A percentile compares a stretch with the other conserved stretches of the same genome.
phyloP scores from a whole-genome alignment of 306 rosid genomes.

The Fragaria nilgerrensis region DNA sequence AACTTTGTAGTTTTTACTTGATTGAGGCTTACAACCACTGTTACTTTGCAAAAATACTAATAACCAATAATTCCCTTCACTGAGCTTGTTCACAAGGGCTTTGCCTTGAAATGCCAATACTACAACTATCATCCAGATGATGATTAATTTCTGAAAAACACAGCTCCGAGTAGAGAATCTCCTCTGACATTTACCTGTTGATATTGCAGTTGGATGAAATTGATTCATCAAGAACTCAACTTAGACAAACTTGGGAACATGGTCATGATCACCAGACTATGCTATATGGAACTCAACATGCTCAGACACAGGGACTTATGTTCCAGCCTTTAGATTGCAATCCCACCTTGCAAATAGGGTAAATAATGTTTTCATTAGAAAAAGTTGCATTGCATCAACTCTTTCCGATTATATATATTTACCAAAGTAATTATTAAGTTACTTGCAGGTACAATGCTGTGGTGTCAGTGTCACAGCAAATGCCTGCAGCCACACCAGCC shows the following conservation, averaged over 20 bases:
- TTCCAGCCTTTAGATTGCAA: conserved; percentile 68
- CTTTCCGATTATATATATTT: neutral
- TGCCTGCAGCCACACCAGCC: conserved; percentile 49
- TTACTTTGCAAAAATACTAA: neutral
- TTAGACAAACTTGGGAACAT: conserved; percentile 70
- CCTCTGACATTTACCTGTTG: neutral
- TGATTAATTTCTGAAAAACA: neutral
- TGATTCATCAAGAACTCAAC: conserved; percentile 59
- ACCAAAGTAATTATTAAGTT: neutral
- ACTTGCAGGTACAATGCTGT: conserved; percentile 44
- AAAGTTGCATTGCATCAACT: neutral
- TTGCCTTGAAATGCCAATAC: neutral
- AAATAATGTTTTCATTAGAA: neutral
- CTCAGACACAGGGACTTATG: conserved; percentile 48
- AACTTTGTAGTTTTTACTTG: neutral
- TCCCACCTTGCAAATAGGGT: conserved; percentile 63
- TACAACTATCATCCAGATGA: neutral
- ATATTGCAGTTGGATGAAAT: conserved; percentile 76
- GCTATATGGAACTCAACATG: conserved; percentile 57
- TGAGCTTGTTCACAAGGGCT: too few relatives aligned
- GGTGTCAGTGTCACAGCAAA: conserved; percentile 61
- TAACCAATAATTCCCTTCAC: too few relatives aligned
- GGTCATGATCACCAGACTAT: conserved; percentile 42
- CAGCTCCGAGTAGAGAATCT: neutral
- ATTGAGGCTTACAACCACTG: neutral